Conservation (phyloP, 805 yeast genomes). For the Metschnikowia kunwiensis region DNA sequence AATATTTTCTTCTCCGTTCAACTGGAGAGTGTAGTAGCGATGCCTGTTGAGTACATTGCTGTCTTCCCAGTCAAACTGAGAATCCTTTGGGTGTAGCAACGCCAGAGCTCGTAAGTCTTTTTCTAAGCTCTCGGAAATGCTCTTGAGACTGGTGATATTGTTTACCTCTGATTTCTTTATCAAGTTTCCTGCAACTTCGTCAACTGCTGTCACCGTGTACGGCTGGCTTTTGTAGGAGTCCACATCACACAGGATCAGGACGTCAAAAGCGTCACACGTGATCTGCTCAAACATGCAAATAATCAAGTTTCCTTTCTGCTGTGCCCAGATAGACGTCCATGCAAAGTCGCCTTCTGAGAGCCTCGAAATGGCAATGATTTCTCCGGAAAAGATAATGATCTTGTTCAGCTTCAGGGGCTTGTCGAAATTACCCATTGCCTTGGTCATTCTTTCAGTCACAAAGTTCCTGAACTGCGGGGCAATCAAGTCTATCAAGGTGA, state of each 20-base stretch:
- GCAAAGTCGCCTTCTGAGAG: conserved; percentile 60
- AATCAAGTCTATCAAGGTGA: conserved; percentile 70
- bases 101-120: conserved; percentile 20
- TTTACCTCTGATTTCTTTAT: conserved; percentile 19
- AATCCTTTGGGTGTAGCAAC: conserved; percentile 3
- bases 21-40: conserved; percentile 58
- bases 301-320: conserved; percentile 62
- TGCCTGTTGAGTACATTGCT: conserved; percentile 45
- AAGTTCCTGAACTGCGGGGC: conserved; percentile 74
- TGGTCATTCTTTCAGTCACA: conserved; percentile 54
- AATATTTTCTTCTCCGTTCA: conserved; percentile 47
- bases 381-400: conserved; percentile 73
- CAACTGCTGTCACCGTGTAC: conserved; percentile 25
- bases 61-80: conserved; percentile 25
- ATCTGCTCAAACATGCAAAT: conserved; percentile 88
- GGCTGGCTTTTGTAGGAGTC: conserved; percentile 7
- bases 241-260: conserved; percentile 16
- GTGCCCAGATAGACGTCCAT: conserved; percentile 92
- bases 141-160: conserved; percentile 16
- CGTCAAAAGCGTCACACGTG: conserved; percentile 42
- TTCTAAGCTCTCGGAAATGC: conserved; percentile 29
- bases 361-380: conserved; percentile 73
- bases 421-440: conserved; percentile 12
- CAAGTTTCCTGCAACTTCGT: conserved; percentile 37
- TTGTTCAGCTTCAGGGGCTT: conserved; percentile 18